Conservation (phyloP, 164 flowering plant genomes). For the Berberis vulgaris region DNA sequence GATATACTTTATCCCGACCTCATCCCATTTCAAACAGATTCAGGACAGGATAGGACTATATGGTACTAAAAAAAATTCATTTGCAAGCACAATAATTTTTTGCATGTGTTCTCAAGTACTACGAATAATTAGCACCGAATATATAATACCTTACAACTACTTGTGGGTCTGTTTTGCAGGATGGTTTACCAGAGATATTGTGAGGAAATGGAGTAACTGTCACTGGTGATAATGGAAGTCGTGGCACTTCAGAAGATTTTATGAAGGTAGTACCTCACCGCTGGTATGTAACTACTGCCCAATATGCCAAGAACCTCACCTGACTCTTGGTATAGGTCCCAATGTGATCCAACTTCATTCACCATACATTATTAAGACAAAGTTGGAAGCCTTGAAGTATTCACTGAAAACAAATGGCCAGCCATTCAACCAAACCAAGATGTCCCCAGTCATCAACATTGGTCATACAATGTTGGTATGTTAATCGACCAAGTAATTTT, state of each 20-base stretch:
- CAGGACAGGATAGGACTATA: too few species aligned
- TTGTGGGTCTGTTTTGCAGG: conserved; percentile 15
- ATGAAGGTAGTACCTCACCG: conserved; percentile 35
- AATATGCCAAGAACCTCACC: conserved; percentile 43
- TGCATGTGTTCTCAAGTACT: neutral
- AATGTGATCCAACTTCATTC: conserved; percentile 67
- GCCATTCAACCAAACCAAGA: conserved; percentile 35
- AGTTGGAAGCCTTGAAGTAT: conserved; percentile 69
- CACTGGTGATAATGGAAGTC: conserved; percentile 46
- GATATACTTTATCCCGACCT: too few species aligned
- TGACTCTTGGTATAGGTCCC: conserved; percentile 78
- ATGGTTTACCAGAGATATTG: conserved; percentile 49
- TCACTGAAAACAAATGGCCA: conserved; percentile 47
- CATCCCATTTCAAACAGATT: too few species aligned
- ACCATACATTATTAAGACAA: conserved; percentile 83
- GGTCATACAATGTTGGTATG: conserved; percentile 70
- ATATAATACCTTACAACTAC: too few species aligned
- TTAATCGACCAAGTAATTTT: too few species aligned
- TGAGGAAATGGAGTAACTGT: conserved; percentile 48
- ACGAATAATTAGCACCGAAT: neutral
- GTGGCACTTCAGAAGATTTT: conserved; percentile 44
- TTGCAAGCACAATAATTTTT: too few species aligned
- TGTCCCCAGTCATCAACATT: conserved; percentile 60
- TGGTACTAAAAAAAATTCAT: neutral
- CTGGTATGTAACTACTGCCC: conserved; percentile 72